Evolutionary conservation across 2,329 filamentous ascomycete species (phyloP).

Genomic region (Colletotrichum zoysiae): DNA sequence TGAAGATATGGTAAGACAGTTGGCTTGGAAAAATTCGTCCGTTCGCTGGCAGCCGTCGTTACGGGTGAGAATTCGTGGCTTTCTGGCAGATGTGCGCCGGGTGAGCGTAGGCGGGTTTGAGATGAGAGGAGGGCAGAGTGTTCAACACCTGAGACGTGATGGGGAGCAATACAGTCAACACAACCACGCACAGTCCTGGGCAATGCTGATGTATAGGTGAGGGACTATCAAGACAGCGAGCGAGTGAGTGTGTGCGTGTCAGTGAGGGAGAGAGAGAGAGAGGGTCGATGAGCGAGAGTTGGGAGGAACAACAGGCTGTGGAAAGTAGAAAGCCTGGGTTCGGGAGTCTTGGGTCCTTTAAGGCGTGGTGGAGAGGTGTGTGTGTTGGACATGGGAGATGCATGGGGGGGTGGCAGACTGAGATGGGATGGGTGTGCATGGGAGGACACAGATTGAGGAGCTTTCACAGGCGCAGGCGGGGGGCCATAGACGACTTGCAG

Average conservation of each 20-base stretch:
- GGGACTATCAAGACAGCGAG: constrained; percentile 12
- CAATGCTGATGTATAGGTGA: constrained; percentile 8
- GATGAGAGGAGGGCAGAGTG: constrained; percentile 3
- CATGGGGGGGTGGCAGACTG: constrained; percentile 34
- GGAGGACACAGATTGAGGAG: constrained; percentile 24
- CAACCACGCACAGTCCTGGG: constrained; percentile 19
- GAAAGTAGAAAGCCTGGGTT: constrained; percentile 37
- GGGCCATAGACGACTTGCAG: constrained; percentile 31
- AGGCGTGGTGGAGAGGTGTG: constrained; percentile 33
- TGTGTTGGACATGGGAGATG: constrained; percentile 36
- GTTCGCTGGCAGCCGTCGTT: constrained; percentile 33
- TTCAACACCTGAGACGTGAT: constrained; percentile 12
- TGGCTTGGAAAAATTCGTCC: constrained; percentile 27
- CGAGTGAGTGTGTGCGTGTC: background rate
- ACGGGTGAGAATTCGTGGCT: constrained; percentile 31
- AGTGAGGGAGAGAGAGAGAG: background rate
- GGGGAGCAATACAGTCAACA: constrained; percentile 23
- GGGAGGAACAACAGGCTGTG: constrained; percentile 19
- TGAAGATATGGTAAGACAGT: constrained; percentile 1
- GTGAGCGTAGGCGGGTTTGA: constrained; percentile 14
- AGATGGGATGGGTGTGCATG: constrained; percentile 37
- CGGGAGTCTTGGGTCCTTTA: constrained; percentile 41
- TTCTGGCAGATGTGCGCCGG: constrained; percentile 26
- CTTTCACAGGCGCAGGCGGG: constrained; percentile 4
- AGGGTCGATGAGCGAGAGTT: constrained; percentile 28